These are phyloP conservation scores for Mycena belliarum DNA, from an alignment of 768 basidiomycete genomes.

Conservation along the genomic window DNA sequence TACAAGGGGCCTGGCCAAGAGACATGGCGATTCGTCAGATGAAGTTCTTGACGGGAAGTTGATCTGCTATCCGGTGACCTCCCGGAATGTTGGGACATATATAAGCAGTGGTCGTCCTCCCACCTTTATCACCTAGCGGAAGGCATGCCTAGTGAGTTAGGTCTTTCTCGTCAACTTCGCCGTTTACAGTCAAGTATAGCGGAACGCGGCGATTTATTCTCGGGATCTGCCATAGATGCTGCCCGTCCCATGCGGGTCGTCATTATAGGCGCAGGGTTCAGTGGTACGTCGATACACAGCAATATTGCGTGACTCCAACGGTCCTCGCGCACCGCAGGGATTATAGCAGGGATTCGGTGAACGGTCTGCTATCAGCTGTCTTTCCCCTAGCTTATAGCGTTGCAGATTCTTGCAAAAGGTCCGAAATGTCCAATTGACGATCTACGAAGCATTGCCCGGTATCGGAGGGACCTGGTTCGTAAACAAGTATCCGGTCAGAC, in stretches of 20 bases:
- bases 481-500: slow-evolving; percentile 53
- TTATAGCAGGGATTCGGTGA: slow-evolving; percentile 58
- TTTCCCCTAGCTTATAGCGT: neutral
- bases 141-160: neutral
- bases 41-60: too few species aligned
- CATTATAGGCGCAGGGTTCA: slow-evolving; percentile 59
- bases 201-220: neutral
- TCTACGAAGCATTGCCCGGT: slow-evolving; percentile 61
- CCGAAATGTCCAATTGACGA: slow-evolving; percentile 52
- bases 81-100: neutral
- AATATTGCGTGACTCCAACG: neutral
- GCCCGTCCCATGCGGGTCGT: slow-evolving; percentile 54
- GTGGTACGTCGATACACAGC: slow-evolving; percentile 43
- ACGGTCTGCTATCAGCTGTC: neutral
- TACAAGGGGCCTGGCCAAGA: too few species aligned
- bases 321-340: slow-evolving; percentile 34
- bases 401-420: slow-evolving; percentile 53
- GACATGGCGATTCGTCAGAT: too few species aligned
- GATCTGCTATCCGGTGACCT: neutral
- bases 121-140: neutral
- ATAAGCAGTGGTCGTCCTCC: too few species aligned
- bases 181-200: neutral
- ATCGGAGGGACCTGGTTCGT: slow-evolving; percentile 65
- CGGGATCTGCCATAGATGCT: slow-evolving; percentile 45
- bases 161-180: neutral